These are phyloP conservation scores for Curvularia hawaiiensis DNA, from an alignment of 2,329 filamentous ascomycete species.

Conservation along the genomic window DNA sequence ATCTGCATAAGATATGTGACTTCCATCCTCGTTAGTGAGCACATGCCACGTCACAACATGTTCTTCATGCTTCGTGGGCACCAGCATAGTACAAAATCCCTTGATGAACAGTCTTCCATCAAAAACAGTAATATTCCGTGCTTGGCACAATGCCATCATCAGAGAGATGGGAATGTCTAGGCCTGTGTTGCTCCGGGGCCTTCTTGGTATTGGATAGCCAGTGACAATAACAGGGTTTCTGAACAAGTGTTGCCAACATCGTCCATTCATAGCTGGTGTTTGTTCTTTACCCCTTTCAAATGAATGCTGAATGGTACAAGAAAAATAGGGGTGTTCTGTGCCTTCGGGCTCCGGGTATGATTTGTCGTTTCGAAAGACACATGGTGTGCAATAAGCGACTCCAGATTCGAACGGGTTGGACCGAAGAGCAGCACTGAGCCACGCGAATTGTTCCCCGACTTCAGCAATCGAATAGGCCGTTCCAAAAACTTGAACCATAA, in stretches of 20 bases:
- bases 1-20: not conserved
- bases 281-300: not conserved
- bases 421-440: not conserved
- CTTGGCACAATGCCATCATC: not conserved
- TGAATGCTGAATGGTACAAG: not conserved
- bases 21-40: not conserved
- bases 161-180: not conserved
- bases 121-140: not conserved
- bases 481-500: not conserved
- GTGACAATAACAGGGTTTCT: not conserved
- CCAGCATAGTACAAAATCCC: not conserved
- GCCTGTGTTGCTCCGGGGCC: not conserved
- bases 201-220: not conserved
- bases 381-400: not conserved
- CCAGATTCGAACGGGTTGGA: not conserved
- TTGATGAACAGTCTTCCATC: not conserved
- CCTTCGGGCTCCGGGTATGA: not conserved
- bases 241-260: not conserved
- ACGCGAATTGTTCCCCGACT: not conserved
- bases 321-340: not conserved
- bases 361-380: not conserved
- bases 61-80: not conserved
- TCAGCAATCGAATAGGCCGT: not conserved
- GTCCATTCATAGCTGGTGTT: not conserved
- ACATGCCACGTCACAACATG: not conserved